Evolutionary conservation across 345 rosid genomes (phyloP).

Genomic region (Camelina hispida): DNA sequence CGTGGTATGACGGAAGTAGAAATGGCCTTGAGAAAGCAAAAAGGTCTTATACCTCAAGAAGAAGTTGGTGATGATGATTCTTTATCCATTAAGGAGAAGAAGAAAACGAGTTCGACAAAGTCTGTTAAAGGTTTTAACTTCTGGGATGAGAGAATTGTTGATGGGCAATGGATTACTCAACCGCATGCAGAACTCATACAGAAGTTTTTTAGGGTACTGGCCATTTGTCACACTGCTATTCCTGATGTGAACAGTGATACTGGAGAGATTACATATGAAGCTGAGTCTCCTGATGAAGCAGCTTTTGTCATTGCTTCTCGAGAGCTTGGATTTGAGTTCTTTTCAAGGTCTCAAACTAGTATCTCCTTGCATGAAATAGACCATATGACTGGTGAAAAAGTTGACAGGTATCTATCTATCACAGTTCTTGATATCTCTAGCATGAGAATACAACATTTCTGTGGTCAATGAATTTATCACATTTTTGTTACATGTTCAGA

Average conservation of each 20-base stretch:
- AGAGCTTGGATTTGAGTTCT: slow-evolving; percentile 83
- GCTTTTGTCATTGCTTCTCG: slow-evolving; percentile 87
- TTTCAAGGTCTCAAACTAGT: slow-evolving; percentile 61
- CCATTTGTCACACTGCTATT: slow-evolving; percentile 84
- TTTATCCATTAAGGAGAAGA: slow-evolving; percentile 22
- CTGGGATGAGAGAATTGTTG: slow-evolving; percentile 72
- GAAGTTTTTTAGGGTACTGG: slow-evolving; percentile 69
- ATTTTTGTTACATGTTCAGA: slow-evolving; percentile 47
- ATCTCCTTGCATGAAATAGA: slow-evolving; percentile 66
- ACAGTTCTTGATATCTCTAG: not conserved
- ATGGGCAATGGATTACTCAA: slow-evolving; percentile 71
- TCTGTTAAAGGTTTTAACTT: slow-evolving; percentile 82
- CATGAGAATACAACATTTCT: not conserved
- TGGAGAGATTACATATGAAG: slow-evolving; percentile 69
- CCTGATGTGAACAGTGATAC: slow-evolving; percentile 53
- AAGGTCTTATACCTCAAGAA: slow-evolving; percentile 37
- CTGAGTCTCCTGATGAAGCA: slow-evolving; percentile 89
- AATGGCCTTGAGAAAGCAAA: slow-evolving; percentile 55
- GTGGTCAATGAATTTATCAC: slow-evolving; percentile 4
- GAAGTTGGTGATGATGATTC: slow-evolving; percentile 45
- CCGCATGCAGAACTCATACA: slow-evolving; percentile 49
- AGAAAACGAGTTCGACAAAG: slow-evolving; percentile 31
- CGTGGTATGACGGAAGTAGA: slow-evolving; percentile 84
- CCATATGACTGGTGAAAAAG: slow-evolving; percentile 43
- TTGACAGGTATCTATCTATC: slow-evolving; percentile 49